A percentile compares a stretch with the other conserved stretches of the same genome.
These are phyloP conservation scores for Cyberlindnera maclurae DNA, from an alignment of 805 yeast species.

Conservation along the genomic window DNA sequence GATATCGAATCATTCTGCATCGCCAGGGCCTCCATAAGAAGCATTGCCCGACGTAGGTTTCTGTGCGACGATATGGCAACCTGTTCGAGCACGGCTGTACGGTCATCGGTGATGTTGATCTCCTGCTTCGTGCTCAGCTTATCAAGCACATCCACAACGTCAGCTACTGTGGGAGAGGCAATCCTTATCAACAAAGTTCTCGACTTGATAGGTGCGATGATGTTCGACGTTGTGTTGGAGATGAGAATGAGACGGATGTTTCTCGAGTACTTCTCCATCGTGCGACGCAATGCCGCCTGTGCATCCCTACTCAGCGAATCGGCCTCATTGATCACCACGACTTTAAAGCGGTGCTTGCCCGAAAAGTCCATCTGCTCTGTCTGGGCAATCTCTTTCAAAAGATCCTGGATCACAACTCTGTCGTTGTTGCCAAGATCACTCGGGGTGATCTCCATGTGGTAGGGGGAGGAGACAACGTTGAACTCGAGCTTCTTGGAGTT, in stretches of 20 bases:
- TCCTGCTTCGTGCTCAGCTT: conserved; percentile 53
- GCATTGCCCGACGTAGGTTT: conserved; percentile 69
- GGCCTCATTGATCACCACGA: conserved; percentile 86
- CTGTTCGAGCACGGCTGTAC: conserved; percentile 35
- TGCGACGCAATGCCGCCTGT: conserved; percentile 90
- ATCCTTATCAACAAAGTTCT: conserved; percentile 85
- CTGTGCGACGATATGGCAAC: conserved; percentile 55
- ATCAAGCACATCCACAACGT: conserved; percentile 48
- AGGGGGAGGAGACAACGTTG: conserved; percentile 85
- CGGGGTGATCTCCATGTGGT: conserved; percentile 93
- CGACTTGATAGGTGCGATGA: conserved; percentile 90
- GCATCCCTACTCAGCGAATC: conserved; percentile 88
- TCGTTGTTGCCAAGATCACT: conserved; percentile 95
- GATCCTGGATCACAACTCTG: conserved; percentile 88
- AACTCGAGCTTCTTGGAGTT: conserved; percentile 76
- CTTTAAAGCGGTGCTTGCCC: conserved; percentile 54
- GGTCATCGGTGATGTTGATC: conserved; percentile 30
- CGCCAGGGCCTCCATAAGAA: conserved; percentile 75
- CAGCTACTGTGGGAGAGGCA: conserved; percentile 66
- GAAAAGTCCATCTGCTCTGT: conserved; percentile 88
- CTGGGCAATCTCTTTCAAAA: conserved; percentile 90
- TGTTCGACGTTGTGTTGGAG: conserved; percentile 85
- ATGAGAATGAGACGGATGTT: conserved; percentile 79
- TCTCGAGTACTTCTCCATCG: conserved; percentile 91
- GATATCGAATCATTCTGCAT: conserved; percentile 56